Percentiles rank a stretch among this genome's conserved stretches.
phyloP scores from a whole-genome alignment of 495 filamentous ascomycete species.

The Chaetomium tenue region DNA sequence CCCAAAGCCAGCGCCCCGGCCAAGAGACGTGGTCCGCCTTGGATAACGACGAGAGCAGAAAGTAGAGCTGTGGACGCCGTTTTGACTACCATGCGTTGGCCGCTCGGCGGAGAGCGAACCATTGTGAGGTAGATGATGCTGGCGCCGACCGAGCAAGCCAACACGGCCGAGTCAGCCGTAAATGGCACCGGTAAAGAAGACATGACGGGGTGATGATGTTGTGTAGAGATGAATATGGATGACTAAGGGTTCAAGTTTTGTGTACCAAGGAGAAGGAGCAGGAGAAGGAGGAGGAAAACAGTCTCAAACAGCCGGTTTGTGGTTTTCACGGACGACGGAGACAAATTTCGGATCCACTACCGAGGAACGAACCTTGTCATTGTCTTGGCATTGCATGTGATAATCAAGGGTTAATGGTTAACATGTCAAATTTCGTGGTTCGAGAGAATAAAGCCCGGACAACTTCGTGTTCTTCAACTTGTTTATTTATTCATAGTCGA shows the following conservation, averaged over 20 bases:
- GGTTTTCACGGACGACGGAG: too few species aligned
- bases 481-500: too few species aligned
- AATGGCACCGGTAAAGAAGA: not conserved
- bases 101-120: constrained; percentile 20
- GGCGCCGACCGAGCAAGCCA: constrained; percentile 25
- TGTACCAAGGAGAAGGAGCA: too few species aligned
- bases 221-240: too few species aligned
- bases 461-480: too few species aligned
- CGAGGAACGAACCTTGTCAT: not conserved
- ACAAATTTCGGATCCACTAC: not conserved
- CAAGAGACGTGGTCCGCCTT: constrained; percentile 15
- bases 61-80: constrained; percentile 32
- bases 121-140: constrained; percentile 26
- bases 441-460: too few species aligned
- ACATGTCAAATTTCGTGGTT: not conserved
- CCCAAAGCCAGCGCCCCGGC: constrained; percentile 27
- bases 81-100: constrained; percentile 27
- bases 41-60: constrained; percentile 15
- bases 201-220: constrained; percentile 6
- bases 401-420: not conserved
- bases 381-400: constrained; percentile 2
- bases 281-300: too few species aligned
- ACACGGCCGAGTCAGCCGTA: constrained; percentile 16
- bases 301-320: too few species aligned
- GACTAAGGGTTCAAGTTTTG: too few species aligned